Base-by-base conservation (phyloP, 2,329 filamentous ascomycete species). In the Paecilomyces fulvus region DNA sequence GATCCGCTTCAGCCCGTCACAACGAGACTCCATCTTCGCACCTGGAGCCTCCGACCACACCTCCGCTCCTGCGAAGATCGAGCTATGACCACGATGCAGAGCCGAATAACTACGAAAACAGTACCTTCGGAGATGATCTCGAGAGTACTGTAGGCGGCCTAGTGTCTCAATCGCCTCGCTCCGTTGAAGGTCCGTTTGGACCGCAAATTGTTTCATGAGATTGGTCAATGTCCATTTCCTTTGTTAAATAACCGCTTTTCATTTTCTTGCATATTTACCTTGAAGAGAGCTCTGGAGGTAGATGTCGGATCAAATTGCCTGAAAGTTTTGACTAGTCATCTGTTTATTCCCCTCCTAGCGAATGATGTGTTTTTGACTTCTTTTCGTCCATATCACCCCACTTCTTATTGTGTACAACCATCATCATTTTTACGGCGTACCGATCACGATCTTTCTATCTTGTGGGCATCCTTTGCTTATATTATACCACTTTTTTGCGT, bases 21-120 rank as follows among this genome's bases (percentile, higher is more conserved):
- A 63, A 52, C 46, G 60, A 68, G 23, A 66, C 63, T 17, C 60
- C 65, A 33, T 59, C 66, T 48, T 60, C 57, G 54, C 60, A 46
- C 54, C 64, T 60, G 37, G 69, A 74, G 62, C 64, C 70, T 9
- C 75, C 75, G 30, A 71, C 66, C 30, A 84, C 80, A 8, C 81
- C 82, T n/a, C 79, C 79, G 48, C 74, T 84, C 9, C 74, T 85
- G 63, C 73, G 79, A 37, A 77, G 77, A 62, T 77, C 77, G 51
- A 79, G 74, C 62, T 85, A 85, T 59, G 83, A 86, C 62, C 77
- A 78, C 59, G 83, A 85, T 63, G 83, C 83, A 0, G 80, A 83
- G 62, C 77, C 73, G 5, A 67, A 74, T 37, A 74, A 70, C 52
- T 79, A 77, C 56, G 75, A 75, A 43, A 73, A 78, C 46, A 71